These are phyloP conservation scores for Rhinocladiella mackenziei DNA, from an alignment of 2,329 filamentous ascomycete species.

Conservation along the genomic window DNA sequence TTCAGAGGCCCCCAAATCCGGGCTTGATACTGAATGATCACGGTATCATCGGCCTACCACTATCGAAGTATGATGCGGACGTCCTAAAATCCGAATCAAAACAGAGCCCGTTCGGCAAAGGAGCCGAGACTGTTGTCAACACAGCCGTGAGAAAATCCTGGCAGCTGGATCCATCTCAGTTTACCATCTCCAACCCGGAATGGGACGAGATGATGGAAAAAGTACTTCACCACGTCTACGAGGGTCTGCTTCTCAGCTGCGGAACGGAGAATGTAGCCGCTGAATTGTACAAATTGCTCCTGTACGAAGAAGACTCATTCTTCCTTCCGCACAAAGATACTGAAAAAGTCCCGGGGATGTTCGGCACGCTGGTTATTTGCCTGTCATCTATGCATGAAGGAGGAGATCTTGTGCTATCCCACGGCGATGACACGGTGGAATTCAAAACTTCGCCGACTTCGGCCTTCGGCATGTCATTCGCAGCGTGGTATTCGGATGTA, in stretches of 20 bases:
- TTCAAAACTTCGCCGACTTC: conserved; percentile 35
- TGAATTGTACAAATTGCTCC: conserved; percentile 46
- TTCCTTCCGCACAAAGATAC: conserved; percentile 48
- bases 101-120: conserved; percentile 38
- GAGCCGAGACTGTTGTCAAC: conserved; percentile 41
- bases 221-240: conserved; percentile 3
- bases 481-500: conserved; percentile 51
- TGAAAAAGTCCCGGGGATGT: conserved; percentile 48
- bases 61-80: conserved; percentile 21
- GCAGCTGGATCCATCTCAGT: conserved; percentile 42
- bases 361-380: conserved; percentile 50
- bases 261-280: conserved; percentile 33
- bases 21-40: conserved; percentile 19
- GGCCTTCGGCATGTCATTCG: conserved; percentile 28
- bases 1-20: conserved; percentile 14
- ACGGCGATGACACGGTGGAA: conserved; percentile 35
- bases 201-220: conserved; percentile 32
- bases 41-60: conserved; percentile 24
- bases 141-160: conserved; percentile 42
- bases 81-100: conserved; percentile 24
- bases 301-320: conserved; percentile 51
- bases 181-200: conserved; percentile 36
- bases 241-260: conserved; percentile 10
- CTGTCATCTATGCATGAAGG: conserved; percentile 49
- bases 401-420: conserved; percentile 44